phyloP scores from a whole-genome alignment of 2,329 filamentous ascomycete genomes.

The Lojkania enalia region DNA sequence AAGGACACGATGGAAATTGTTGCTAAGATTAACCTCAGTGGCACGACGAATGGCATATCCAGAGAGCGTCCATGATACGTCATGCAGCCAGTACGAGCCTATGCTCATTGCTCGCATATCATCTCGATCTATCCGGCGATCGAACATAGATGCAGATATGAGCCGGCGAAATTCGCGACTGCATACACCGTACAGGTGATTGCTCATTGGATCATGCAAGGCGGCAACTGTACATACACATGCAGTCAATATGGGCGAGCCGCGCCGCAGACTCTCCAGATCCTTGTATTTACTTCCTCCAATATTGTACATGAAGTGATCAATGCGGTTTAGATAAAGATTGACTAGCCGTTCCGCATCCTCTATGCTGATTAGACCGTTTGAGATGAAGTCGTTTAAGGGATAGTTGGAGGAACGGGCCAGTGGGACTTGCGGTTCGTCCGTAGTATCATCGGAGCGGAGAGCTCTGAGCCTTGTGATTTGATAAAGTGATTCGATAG shows the following conservation, averaged over 20 bases:
- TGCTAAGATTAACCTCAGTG: constrained; percentile 53
- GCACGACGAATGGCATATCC: constrained; percentile 58
- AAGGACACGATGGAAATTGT: constrained; percentile 48
- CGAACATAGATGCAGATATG: constrained; percentile 61
- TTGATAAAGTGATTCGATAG: constrained; percentile 55
- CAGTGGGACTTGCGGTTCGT: constrained; percentile 32
- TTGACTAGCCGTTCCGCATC: constrained; percentile 49
- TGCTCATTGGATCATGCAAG: constrained; percentile 60
- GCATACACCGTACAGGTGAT: constrained; percentile 56
- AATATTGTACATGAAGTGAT: constrained; percentile 54
- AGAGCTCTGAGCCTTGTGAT: constrained; percentile 48
- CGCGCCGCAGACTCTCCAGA: constrained; percentile 53
- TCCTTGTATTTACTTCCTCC: constrained; percentile 50
- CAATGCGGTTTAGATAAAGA: constrained; percentile 49
- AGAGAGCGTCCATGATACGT: constrained; percentile 65
- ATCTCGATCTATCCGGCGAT: constrained; percentile 60
- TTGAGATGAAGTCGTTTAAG: constrained; percentile 55
- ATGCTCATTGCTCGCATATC: constrained; percentile 63
- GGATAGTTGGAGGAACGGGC: constrained; percentile 13
- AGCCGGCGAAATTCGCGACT: constrained; percentile 62
- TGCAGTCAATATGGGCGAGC: constrained; percentile 59
- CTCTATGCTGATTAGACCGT: constrained; percentile 50
- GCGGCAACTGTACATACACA: constrained; percentile 62
- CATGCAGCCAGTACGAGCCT: constrained; percentile 65
- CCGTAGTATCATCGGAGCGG: constrained; percentile 45